These are phyloP conservation scores for Arthrobotrys pseudoclavata DNA, from an alignment of 2,329 filamentous ascomycete species.

Conservation along the genomic window DNA sequence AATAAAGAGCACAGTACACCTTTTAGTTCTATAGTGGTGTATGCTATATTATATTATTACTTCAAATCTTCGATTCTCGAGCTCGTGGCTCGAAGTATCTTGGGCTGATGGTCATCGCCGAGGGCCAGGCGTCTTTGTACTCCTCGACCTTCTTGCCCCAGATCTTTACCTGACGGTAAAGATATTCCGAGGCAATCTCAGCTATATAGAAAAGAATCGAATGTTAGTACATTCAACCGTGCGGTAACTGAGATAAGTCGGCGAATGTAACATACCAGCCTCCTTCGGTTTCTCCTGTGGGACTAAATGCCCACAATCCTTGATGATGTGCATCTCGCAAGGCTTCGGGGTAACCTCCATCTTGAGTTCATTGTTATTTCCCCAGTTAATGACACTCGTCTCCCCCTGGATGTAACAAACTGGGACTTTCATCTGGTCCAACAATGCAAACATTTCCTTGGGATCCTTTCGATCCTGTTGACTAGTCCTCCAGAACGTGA, in stretches of 20 bases:
- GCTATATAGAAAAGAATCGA: conserved; percentile 31
- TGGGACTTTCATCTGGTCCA: conserved; percentile 75
- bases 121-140: conserved; percentile 27
- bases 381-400: conserved; percentile 72
- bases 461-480: conserved; percentile 68
- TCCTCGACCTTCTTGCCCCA: conserved; percentile 61
- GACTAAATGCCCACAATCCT: conserved; percentile 81
- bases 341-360: conserved; percentile 76
- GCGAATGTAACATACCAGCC: conserved; percentile 71
- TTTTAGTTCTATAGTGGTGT: conserved; percentile 13
- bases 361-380: conserved; percentile 72
- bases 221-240: neutral
- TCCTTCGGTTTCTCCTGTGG: conserved; percentile 81
- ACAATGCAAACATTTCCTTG: conserved; percentile 70
- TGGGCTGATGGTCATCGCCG: conserved; percentile 31
- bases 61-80: conserved; percentile 16
- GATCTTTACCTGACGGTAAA: conserved; percentile 57
- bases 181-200: conserved; percentile 55
- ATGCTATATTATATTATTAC: conserved; percentile 6
- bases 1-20: neutral
- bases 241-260: conserved; percentile 14
- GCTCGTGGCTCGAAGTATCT: conserved; percentile 34
- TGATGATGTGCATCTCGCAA: conserved; percentile 72
- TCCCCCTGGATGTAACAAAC: conserved; percentile 79
- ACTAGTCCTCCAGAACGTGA: conserved; percentile 77